Conservation (phyloP, 2,329 filamentous ascomycete species). For the Pestalotiopsis fici region DNA sequence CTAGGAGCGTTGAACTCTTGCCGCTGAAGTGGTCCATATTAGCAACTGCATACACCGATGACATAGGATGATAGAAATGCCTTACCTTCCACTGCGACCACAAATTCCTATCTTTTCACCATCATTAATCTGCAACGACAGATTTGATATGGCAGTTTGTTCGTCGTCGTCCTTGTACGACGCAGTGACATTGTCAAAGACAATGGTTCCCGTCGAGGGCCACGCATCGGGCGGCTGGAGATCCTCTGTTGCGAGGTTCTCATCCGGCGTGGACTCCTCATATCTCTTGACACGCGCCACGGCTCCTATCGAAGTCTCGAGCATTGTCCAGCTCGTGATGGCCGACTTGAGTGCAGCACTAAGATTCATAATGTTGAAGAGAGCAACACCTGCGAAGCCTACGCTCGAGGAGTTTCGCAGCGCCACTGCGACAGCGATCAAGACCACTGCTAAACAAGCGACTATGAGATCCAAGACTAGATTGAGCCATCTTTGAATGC, state of each 20-base stretch:
- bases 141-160: not conserved
- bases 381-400: conserved; percentile 33
- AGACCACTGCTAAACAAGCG: conserved; percentile 25
- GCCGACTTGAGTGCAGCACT: conserved; percentile 34
- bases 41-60: not conserved
- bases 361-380: conserved; percentile 34
- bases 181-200: not conserved
- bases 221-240: not conserved
- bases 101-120: conserved; percentile 37
- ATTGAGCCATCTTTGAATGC: conserved; percentile 32
- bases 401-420: conserved; percentile 23
- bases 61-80: not conserved
- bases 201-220: not conserved
- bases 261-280: not conserved
- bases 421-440: conserved; percentile 26
- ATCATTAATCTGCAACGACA: conserved; percentile 26
- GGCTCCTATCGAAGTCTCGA: conserved; percentile 9
- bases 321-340: conserved; percentile 19
- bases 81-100: conserved; percentile 32
- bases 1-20: conserved; percentile 43
- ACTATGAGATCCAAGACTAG: conserved; percentile 33
- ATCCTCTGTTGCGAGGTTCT: not conserved
- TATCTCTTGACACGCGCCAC: conserved; percentile 6
- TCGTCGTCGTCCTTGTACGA: conserved; percentile 2
- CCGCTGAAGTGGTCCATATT: conserved; percentile 29